Base-by-base conservation (phyloP, 495 filamentous ascomycete species). In the Lepraria neglecta region DNA sequence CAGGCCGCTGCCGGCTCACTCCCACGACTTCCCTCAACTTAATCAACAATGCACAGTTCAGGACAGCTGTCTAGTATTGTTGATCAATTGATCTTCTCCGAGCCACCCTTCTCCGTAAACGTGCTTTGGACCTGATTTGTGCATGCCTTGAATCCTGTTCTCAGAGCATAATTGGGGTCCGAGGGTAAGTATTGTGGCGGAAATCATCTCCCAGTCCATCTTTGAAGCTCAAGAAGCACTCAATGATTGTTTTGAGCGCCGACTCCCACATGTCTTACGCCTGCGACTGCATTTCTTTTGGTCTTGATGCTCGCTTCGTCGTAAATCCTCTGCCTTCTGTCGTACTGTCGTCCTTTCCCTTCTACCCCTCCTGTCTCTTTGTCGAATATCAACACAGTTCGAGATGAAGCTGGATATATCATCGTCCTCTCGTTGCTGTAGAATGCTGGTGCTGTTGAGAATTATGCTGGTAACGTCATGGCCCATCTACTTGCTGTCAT, bases 401-500 rank as follows among this genome's bases (percentile, higher is more conserved):
- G 19, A 33, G 35, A 10, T n/a, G 28, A 11, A 12, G n/a, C 12
- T 12, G 35, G 35, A 38, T 7, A 11, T 54, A 15, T 10, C 17
- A 5, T 38, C 14, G 7, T 54, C 30, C 4, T 35, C 11, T 38
- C 21, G 7, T 19, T 54, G 48, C 17, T 19, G 15, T n/a, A n/a
- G 2, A 12, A 17, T 6, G 15, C 35, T n/a, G 24, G 1, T 24
- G 3, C 28, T 35, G 3, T 54, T 38, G 51, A n/a, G 19, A 4
- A 35, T 35, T 4, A 33, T 0, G 30, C 9, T 54, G 51, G 19
- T 35, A 54, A 24, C 15, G 15, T 43, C 60, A 56, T 62, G 35
- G 40, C 54, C 54, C 38, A 57, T 10, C 53, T 62, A 27, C 6
- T 33, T 58, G 14, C 15, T 43, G 24, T 50, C 45, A 40, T 28